Conservation (phyloP, 345 rosid species). For the Citrus reticulata region DNA sequence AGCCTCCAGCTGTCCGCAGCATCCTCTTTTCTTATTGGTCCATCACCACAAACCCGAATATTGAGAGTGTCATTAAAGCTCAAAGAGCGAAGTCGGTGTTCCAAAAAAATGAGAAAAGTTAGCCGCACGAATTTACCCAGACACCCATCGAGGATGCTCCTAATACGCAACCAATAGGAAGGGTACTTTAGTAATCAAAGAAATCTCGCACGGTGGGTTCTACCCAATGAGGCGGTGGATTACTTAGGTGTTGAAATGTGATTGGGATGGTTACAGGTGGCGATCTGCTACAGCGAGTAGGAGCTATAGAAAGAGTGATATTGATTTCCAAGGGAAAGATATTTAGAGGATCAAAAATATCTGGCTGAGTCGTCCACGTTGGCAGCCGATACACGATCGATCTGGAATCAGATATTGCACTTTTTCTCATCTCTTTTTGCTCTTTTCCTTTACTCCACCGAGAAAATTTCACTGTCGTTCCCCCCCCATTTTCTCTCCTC, state of each 20-base stretch:
- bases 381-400: conserved; percentile 37
- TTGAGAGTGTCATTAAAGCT: not conserved
- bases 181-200: not conserved
- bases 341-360: conserved; percentile 72
- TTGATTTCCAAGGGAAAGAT: conserved; percentile 27
- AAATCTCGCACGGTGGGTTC: not conserved
- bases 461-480: not conserved
- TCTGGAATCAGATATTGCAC: conserved; percentile 66
- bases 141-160: not conserved
- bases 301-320: not conserved
- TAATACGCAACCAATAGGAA: not conserved
- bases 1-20: conserved; percentile 47
- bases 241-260: not conserved
- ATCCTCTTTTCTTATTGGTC: conserved; percentile 24
- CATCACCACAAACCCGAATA: not conserved
- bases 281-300: conserved; percentile 5
- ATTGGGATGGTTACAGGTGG: conserved; percentile 16
- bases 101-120: not conserved
- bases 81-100: conserved; percentile 13
- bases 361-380: conserved; percentile 71
- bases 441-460: not conserved
- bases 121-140: conserved; percentile 1
- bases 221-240: not conserved
- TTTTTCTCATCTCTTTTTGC: conserved; percentile 25
- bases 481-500: conserved; percentile 8